These are phyloP conservation scores for Phytophthora foliorum DNA, from an alignment of 352 stramenopile species.

Conservation along the genomic window DNA sequence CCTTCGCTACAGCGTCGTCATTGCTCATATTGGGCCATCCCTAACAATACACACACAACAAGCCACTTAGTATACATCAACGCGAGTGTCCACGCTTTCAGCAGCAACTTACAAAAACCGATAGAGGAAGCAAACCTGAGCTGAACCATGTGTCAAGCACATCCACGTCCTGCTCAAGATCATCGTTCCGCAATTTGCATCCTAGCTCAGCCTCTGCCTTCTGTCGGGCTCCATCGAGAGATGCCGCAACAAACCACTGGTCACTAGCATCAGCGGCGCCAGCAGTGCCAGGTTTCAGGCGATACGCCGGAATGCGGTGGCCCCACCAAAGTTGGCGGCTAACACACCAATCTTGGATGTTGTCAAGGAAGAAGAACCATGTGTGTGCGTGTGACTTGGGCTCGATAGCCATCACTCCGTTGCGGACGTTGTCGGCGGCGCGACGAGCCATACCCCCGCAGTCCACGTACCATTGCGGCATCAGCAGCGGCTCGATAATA, in stretches of 20 bases:
- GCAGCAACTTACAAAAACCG: constrained; percentile 61
- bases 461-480: constrained; percentile 99
- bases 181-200: constrained; percentile 71
- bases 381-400: constrained; percentile 94
- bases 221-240: constrained; percentile 90
- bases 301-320: constrained; percentile 99
- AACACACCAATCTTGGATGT: constrained; percentile 99
- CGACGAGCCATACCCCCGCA: constrained; percentile 96
- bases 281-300: constrained; percentile 51
- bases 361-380: constrained; percentile 99
- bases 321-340: constrained; percentile 99
- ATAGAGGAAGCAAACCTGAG: constrained; percentile 96
- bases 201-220: constrained; percentile 91
- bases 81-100: constrained; percentile 49
- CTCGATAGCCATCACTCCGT: constrained; percentile 95
- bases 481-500: constrained; percentile 99
- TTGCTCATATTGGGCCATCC: constrained; percentile 95
- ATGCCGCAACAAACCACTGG: constrained; percentile 97
- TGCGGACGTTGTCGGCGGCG: constrained; percentile 95
- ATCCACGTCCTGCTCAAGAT: constrained; percentile 97
- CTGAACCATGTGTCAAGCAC: constrained; percentile 99
- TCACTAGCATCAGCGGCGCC: constrained; percentile 36
- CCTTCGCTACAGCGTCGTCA: constrained; percentile 29
- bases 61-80: neutral
- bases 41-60: constrained; percentile 64